These are phyloP conservation scores for Globisporangium paroecandrum DNA, from an alignment of 352 stramenopile genomes.

Conservation along the genomic window DNA sequence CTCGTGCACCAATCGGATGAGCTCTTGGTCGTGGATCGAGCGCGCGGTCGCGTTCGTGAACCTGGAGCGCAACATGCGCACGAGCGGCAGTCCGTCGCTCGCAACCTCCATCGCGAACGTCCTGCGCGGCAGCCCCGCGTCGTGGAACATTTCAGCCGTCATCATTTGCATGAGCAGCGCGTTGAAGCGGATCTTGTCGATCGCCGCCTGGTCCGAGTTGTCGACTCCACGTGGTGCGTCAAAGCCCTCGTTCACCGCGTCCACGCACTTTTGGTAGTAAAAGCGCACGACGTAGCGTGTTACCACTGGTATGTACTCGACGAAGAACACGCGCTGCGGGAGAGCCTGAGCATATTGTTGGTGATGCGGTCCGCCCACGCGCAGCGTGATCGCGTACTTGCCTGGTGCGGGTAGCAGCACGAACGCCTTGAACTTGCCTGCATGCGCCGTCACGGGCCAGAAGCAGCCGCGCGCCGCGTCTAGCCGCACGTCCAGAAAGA, in stretches of 20 bases:
- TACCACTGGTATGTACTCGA: slow-evolving; percentile 32
- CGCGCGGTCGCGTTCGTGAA: slow-evolving; percentile 53
- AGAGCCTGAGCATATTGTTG: neutral
- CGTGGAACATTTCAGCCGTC: slow-evolving; percentile 47
- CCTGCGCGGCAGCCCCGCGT: slow-evolving; percentile 31
- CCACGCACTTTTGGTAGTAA: slow-evolving; percentile 61
- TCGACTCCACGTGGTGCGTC: slow-evolving; percentile 48
- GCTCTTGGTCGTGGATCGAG: slow-evolving; percentile 51
- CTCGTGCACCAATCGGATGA: slow-evolving; percentile 46
- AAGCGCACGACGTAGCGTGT: slow-evolving; percentile 50
- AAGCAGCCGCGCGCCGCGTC: slow-evolving; percentile 24
- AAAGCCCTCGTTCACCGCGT: slow-evolving; percentile 44
- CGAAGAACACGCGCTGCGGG: slow-evolving; percentile 24
- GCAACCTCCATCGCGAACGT: slow-evolving; percentile 60
- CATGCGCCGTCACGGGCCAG: slow-evolving; percentile 42
- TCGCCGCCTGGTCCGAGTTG: slow-evolving; percentile 48
- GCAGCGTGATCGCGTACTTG: slow-evolving; percentile 34
- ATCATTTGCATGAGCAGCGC: slow-evolving; percentile 56
- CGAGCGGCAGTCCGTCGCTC: slow-evolving; percentile 39
- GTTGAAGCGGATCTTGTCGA: slow-evolving; percentile 51
- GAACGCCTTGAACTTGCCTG: slow-evolving; percentile 58
- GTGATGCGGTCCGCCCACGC: slow-evolving; percentile 1
- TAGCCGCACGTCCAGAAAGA: slow-evolving; percentile 44
- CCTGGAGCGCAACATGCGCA: slow-evolving; percentile 47
- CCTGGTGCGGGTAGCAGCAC: slow-evolving; percentile 47